Evolutionary conservation across 768 basidiomycete species (phyloP), one percentile per base, ranked within the genome.

Genomic region (Tricholoma matsutake): DNA sequence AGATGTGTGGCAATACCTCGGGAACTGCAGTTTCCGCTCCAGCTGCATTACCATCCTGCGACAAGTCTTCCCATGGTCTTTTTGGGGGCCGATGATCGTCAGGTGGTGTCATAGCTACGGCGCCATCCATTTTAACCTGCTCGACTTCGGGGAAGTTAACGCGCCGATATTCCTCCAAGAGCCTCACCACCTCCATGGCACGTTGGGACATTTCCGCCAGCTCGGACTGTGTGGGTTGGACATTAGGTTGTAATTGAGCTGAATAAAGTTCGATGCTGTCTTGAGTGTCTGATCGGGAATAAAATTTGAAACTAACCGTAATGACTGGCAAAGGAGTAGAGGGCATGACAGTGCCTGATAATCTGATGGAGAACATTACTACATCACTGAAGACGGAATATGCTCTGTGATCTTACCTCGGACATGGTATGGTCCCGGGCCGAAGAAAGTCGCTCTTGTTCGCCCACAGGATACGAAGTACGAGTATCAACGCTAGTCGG

Each of bases 51-150:
- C 76, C 79, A 45, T 84, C 83, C 60, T 81, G 77, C 25, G 81
- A 78, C 71, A 85, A 75, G 62, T 91, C 90, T 72, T 91, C 90
- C 90, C 91, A 92, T 55, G 90, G 89, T 57, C 90, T 73, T 68
- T 91, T 92, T 16, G 88, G 89, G 3, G 86, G 81, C 25, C 90
- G 82, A 65, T 79, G 75, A 63, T 84, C 84, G 39, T 84, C 80
- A 10, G 76, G 73, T 52, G 77, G 69, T 43, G 66, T 69, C 53
- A 72, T 74, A 62, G 70, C 71, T 22, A 71, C 57, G 9, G 71
- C 53, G 63, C 31, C 67, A 22, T 70, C 72, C 22, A 72, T 61
- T 62, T 77, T 76, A 59, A 64, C 65, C 37, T 72, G 70, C 34
- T 78, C 77, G 6, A 64, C 65, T 49, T 79, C 79, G 14, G 77